Conservation (phyloP, 2,329 filamentous ascomycete species). For the Coleophoma crateriformis region DNA sequence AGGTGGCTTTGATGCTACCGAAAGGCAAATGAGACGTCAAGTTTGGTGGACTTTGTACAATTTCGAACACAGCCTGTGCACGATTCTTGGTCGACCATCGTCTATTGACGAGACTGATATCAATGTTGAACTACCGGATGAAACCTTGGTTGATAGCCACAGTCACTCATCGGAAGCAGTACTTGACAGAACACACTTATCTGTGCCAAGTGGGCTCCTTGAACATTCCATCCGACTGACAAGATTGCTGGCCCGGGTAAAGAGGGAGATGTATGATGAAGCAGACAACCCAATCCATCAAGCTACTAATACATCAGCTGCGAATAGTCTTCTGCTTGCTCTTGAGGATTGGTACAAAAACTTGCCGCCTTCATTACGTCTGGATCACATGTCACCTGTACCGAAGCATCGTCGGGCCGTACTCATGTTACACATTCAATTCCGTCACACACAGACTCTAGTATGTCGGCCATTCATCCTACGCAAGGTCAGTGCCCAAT, state of each 20-base stretch:
- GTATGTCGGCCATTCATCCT: conserved; percentile 22
- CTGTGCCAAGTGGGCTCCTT: conserved; percentile 16
- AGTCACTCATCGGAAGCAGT: conserved; percentile 8
- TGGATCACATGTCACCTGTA: conserved; percentile 11
- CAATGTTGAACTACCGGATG: conserved; percentile 21
- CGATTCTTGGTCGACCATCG: conserved; percentile 22
- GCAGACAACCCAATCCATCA: conserved; percentile 7
- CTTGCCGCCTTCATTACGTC: conserved; percentile 16
- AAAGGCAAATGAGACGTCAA: conserved; percentile 21
- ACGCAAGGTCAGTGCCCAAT: conserved; percentile 20
- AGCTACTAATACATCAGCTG: conserved; percentile 10
- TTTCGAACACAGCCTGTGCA: conserved; percentile 24
- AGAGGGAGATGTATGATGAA: conserved; percentile 19
- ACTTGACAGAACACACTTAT: neutral
- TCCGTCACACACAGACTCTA: conserved; percentile 21
- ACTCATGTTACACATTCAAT: conserved; percentile 21
- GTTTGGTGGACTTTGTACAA: conserved; percentile 25
- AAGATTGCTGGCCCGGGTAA: conserved; percentile 18
- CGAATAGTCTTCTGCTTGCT: conserved; percentile 16
- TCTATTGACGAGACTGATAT: conserved; percentile 23
- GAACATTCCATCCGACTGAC: conserved; percentile 18
- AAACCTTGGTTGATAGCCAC: conserved; percentile 20
- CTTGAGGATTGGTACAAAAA: conserved; percentile 20
- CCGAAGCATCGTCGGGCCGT: conserved; percentile 20
- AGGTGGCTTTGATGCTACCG: conserved; percentile 27